phyloP scores from a whole-genome alignment of 2,329 filamentous ascomycete genomes.

The Fusarium coicis region DNA sequence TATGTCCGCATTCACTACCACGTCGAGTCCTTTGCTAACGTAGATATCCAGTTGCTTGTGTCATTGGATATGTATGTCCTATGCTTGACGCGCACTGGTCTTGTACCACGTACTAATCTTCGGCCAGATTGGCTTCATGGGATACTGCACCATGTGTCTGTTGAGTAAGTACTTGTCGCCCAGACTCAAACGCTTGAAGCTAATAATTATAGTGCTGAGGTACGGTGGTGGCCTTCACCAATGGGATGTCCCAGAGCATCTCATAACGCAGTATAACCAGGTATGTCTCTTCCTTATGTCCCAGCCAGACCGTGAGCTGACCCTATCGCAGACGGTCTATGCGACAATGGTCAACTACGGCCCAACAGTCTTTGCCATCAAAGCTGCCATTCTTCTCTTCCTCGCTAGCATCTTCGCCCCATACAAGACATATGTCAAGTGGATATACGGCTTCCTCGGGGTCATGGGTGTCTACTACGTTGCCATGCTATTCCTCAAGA shows the following conservation, averaged over 20 bases:
- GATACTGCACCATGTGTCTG: slow-evolving; percentile 22
- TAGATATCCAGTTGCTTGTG: slow-evolving; percentile 1
- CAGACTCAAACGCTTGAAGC: rapidly evolving
- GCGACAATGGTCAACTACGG: slow-evolving; percentile 32
- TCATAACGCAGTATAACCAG: slow-evolving; percentile 17
- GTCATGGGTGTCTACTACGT: slow-evolving; percentile 22
- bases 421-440: slow-evolving; percentile 28
- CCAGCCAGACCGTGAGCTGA: neutral
- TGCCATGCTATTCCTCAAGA: slow-evolving; percentile 23
- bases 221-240: slow-evolving; percentile 26
- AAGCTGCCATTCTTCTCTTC: slow-evolving; percentile 25
- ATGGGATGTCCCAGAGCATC: slow-evolving; percentile 24
- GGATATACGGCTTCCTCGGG: slow-evolving; percentile 20
- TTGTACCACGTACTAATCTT: neutral
- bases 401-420: slow-evolving; percentile 18
- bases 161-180: neutral
- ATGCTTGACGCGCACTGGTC: rapidly evolving
- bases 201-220: neutral
- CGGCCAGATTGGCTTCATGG: slow-evolving; percentile 21
- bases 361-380: slow-evolving; percentile 28
- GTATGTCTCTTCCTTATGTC: neutral
- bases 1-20: neutral
- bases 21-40: neutral
- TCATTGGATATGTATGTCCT: slow-evolving; percentile 23
- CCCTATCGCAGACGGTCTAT: slow-evolving; percentile 1